These are phyloP conservation scores for Melaleuca quinquenervia DNA, from an alignment of 345 rosid species.

Conservation along the genomic window DNA sequence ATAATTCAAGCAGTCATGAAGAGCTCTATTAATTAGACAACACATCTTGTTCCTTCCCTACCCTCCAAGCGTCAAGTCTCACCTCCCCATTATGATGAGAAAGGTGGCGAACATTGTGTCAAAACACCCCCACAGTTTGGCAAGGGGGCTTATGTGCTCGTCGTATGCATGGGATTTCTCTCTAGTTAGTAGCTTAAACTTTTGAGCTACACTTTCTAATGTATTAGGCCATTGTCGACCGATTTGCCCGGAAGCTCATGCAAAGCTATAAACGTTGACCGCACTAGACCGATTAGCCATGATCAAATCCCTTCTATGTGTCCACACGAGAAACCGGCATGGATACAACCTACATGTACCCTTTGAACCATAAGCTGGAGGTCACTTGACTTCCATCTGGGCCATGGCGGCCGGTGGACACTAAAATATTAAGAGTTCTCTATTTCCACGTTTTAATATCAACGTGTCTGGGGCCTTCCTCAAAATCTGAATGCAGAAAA, in stretches of 20 bases:
- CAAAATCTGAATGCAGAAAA: background rate
- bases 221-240: background rate
- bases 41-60: background rate
- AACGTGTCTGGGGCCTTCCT: background rate
- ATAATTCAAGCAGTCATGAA: background rate
- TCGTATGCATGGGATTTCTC: background rate
- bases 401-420: background rate
- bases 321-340: background rate
- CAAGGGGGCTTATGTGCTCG: background rate
- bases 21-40: background rate
- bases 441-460: background rate
- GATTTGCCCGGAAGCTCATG: background rate
- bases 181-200: fast-evolving
- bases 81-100: background rate
- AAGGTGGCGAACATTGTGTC: background rate
- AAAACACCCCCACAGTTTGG: background rate
- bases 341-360: background rate
- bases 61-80: background rate
- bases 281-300: background rate
- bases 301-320: background rate
- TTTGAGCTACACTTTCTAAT: background rate
- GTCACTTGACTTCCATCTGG: background rate
- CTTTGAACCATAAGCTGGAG: background rate
- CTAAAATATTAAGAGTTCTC: background rate
- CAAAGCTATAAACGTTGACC: no score